Conservation (phyloP, 495 filamentous ascomycete genomes). For the Platismatia glauca region DNA sequence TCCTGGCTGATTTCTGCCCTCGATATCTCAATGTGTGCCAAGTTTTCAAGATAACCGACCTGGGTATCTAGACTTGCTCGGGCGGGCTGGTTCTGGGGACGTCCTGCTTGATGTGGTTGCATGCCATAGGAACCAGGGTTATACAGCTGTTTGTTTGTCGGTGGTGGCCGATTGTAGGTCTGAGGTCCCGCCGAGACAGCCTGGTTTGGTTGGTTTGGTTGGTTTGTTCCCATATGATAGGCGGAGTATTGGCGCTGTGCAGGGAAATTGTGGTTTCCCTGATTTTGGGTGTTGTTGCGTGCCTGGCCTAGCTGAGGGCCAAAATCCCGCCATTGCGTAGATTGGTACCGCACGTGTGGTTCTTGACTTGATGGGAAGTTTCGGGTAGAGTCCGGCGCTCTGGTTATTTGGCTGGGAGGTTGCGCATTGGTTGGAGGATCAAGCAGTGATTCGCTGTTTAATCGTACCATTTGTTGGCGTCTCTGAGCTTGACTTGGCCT, state of each 20-base stretch:
- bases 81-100: background rate
- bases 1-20: conserved; percentile 39
- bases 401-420: background rate
- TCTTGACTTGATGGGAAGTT: background rate
- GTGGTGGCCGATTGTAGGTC: conserved; percentile 11
- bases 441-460: background rate
- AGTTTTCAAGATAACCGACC: conserved; percentile 35
- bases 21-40: conserved; percentile 35
- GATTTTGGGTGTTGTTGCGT: background rate
- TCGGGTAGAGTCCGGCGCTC: background rate
- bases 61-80: conserved; percentile 34
- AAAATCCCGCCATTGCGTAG: background rate
- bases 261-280: background rate
- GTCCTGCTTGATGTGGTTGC: background rate
- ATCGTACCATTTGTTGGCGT: background rate
- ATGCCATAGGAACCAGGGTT: conserved; percentile 21
- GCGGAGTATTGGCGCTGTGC: background rate
- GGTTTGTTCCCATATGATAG: background rate
- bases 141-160: conserved; percentile 28
- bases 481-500: conserved; percentile 8
- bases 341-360: background rate
- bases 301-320: background rate
- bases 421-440: background rate
- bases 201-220: background rate
- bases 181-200: background rate